These are phyloP conservation scores for Arabidopsis suecica DNA, from an alignment of 345 rosid genomes.

Conservation along the genomic window DNA sequence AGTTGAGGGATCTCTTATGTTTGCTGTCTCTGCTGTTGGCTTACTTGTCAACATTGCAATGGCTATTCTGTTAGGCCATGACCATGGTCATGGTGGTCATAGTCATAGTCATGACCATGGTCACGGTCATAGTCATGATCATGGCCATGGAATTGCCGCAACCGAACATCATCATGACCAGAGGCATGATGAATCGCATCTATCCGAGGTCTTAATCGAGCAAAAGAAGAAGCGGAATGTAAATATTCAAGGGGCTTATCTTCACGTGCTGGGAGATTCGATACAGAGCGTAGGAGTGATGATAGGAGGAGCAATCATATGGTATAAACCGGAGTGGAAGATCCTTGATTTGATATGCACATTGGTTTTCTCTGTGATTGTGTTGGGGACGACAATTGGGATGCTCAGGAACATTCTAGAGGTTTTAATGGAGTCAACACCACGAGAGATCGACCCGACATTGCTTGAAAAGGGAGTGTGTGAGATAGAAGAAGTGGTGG, in stretches of 20 bases:
- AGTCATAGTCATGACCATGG: constrained; percentile 8
- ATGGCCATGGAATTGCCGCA: background rate
- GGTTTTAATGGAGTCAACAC: constrained; percentile 67
- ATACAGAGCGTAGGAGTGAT: constrained; percentile 73
- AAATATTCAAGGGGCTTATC: constrained; percentile 73
- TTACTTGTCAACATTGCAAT: background rate
- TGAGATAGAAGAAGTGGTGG: constrained; percentile 53
- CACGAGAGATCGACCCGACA: constrained; percentile 50
- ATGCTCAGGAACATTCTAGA: constrained; percentile 54
- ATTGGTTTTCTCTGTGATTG: constrained; percentile 55
- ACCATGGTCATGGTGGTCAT: constrained; percentile 33
- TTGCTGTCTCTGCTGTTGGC: background rate
- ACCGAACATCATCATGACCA: constrained; percentile 35
- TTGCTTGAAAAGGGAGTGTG: constrained; percentile 52
- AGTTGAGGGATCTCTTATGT: background rate
- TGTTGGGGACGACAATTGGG: constrained; percentile 51
- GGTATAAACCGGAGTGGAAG: constrained; percentile 62
- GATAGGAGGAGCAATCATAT: constrained; percentile 67
- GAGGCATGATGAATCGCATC: constrained; percentile 42
- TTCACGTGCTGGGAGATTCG: constrained; percentile 64
- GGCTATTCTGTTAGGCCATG: background rate
- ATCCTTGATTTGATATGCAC: constrained; percentile 65
- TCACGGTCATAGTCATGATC: constrained; percentile 26
- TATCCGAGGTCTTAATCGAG: constrained; percentile 46
- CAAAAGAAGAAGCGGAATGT: constrained; percentile 62